Evolutionary conservation across 129 eudicot genomes (phyloP).

Genomic region (Lactuca saligna): DNA sequence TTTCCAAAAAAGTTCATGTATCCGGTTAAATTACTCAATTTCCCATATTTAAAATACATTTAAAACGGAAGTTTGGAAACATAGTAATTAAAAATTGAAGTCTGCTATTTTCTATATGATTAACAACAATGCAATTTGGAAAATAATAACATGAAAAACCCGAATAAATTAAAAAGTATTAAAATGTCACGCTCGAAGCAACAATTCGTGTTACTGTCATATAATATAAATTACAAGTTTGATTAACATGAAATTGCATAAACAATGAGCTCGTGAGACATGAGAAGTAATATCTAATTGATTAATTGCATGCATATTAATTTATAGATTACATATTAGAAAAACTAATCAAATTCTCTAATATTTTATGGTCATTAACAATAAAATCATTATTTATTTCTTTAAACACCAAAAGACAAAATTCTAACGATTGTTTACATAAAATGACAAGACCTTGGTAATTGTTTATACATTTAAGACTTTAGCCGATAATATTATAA

Average conservation of each 20-base stretch:
- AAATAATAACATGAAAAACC: neutral
- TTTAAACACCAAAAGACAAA: too few relatives aligned
- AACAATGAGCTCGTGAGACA: constrained; percentile 30
- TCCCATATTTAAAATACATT: constrained; percentile 6
- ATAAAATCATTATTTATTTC: too few relatives aligned
- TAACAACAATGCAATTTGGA: neutral
- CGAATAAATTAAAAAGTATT: neutral
- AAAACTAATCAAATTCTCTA: too few relatives aligned
- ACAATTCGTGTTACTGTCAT: constrained; percentile 10
- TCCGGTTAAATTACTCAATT: neutral
- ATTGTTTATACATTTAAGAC: too few relatives aligned
- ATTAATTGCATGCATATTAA: constrained; percentile 4
- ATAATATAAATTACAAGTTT: constrained; percentile 13
- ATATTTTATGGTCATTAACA: too few relatives aligned
- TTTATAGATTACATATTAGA: neutral
- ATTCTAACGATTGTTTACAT: too few relatives aligned
- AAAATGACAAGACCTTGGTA: too few relatives aligned
- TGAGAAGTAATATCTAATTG: constrained; percentile 15
- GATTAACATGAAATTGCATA: constrained; percentile 11
- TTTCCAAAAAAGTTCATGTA: too few relatives aligned
- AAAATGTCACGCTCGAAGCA: constrained; percentile 28
- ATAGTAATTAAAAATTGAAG: constrained; percentile 13
- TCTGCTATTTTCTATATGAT: neutral
- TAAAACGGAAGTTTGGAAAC: constrained; percentile 12
- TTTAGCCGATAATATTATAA: too few relatives aligned